These are phyloP conservation scores for Rhododendron griersonianum DNA, from an alignment of 148 eudicot species.

Conservation along the genomic window DNA sequence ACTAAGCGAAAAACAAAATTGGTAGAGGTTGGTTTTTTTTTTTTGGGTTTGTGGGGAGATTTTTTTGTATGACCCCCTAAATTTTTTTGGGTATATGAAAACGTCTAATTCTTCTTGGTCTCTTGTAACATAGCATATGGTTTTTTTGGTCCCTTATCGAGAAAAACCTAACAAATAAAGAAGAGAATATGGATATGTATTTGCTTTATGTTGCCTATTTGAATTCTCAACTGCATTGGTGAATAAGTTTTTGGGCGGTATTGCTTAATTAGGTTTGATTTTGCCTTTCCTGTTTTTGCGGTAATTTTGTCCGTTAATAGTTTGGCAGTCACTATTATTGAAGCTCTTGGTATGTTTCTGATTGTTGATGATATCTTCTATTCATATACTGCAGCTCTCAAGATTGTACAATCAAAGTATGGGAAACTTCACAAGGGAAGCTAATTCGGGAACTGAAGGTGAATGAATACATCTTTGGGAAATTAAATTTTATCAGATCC, in stretches of 20 bases:
- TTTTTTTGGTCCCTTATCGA: background rate
- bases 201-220: background rate
- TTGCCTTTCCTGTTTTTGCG: background rate
- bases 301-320: background rate
- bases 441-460: conserved; percentile 92
- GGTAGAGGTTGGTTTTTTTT: background rate
- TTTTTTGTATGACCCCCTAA: background rate
- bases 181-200: background rate
- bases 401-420: conserved; percentile 90
- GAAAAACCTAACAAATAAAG: background rate
- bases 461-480: conserved; percentile 6
- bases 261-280: background rate
- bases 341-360: background rate
- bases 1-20: background rate
- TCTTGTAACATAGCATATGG: background rate
- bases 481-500: background rate
- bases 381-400: conserved; percentile 62
- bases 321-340: background rate
- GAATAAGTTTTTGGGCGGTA: background rate
- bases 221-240: background rate
- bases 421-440: conserved; percentile 91
- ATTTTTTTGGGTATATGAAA: background rate
- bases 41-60: background rate
- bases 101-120: background rate
- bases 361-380: conserved; percentile 7